Evolutionary conservation across 139 green algal genomes (phyloP).

Genomic region (Asterochloris sp.): DNA sequence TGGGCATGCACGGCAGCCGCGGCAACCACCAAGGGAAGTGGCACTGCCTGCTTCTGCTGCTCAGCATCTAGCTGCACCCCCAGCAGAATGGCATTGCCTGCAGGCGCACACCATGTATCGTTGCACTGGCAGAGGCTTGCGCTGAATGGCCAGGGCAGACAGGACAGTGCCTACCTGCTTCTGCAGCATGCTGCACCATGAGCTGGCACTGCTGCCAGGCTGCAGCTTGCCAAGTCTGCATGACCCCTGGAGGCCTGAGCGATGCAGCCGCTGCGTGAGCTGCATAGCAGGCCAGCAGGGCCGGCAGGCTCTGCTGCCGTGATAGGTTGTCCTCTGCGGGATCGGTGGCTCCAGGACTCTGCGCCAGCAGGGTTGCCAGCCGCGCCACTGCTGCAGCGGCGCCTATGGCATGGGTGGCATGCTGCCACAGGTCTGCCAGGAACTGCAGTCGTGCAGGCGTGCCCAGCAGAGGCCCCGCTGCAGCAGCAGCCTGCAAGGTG

Average conservation of each 20-base stretch:
- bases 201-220: background rate
- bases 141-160: background rate
- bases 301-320: background rate
- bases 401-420: background rate
- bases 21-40: background rate
- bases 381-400: constrained; percentile 2
- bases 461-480: background rate
- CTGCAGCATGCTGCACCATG: constrained; percentile 5
- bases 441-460: background rate
- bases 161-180: background rate
- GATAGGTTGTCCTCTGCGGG: no score
- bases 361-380: background rate
- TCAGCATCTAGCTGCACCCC: constrained; percentile 4
- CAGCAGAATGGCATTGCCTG: constrained; percentile 1
- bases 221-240: background rate
- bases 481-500: background rate
- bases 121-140: background rate
- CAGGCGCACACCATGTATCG: background rate
- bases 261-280: background rate
- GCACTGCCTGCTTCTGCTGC: background rate
- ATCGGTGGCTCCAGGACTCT: background rate
- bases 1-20: constrained; percentile 7
- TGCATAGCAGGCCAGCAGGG: constrained; percentile 17
- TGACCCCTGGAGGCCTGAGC: background rate
- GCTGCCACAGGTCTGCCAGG: background rate